Evolutionary conservation across 164 flowering plant species (phyloP), one percentile per base, ranked within the genome.

Genomic region (Piper longum): DNA sequence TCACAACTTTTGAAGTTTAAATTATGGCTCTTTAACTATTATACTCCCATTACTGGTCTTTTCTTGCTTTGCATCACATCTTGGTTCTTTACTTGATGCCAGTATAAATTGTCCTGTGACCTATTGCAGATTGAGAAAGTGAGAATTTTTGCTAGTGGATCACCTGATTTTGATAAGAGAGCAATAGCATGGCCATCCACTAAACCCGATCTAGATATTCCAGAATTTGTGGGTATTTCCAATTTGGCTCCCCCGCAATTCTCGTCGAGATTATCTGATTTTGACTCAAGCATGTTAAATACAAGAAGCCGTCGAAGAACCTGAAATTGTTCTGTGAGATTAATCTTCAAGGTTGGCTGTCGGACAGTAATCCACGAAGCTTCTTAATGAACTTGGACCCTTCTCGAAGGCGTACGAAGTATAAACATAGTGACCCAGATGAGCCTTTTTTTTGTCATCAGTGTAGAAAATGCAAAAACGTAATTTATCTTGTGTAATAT

Each of bases 181-280:
- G 84, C 75, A 5, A 73, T 67, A 56, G 84, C 74, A 0, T 84
- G 82, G 44, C 79, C 88, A 65, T 82, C 91, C 13, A 72, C 80
- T 66, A 70, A 71, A 51, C 77, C 78, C 41, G 68, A 82, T 77
- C 91, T 92, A 59, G 98, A 92, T 74, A 92, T 92, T 62, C 96
- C 98, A 7, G 96, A 89, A 71, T 92, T 96, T n/a, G 63, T 92
- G 39, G 98, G 92, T 61, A 66, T 88, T 26, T 65, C 76, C 17
- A 55, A 75, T 55, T 77, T 82, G 45, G 26, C 41, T 11, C 81
- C 86, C 17, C 67, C 70, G 61, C 72, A 66, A 19, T 68, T 92
- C 63, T 77, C 86, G 13, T 77, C 88, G 39, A 84, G 84, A 79
- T 79, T 88, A 4, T 67, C 80, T 63, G 95, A 85, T 73, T 64